Evolutionary conservation across 73 alveolate genomes (phyloP).

Genomic region (Paramecium caudatum): DNA sequence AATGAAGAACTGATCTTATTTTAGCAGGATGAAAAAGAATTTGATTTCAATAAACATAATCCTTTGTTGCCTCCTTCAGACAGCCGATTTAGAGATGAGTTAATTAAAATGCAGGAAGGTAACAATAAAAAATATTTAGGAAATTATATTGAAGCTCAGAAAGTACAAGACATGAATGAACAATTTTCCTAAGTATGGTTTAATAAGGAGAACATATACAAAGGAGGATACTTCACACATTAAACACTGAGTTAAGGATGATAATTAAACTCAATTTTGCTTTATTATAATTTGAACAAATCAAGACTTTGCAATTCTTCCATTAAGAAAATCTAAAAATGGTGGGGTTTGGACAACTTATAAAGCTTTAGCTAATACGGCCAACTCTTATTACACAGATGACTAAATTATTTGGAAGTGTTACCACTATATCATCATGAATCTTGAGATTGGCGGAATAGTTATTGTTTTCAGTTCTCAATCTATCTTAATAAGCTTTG

Average conservation of each 20-base stretch:
- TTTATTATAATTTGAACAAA: not conserved
- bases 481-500: constrained; percentile 66
- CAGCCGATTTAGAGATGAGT: constrained; percentile 23
- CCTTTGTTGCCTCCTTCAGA: constrained; percentile 58
- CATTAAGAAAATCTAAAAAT: constrained; percentile 52
- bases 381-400: constrained; percentile 64
- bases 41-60: constrained; percentile 31
- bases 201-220: not conserved
- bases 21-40: constrained; percentile 14
- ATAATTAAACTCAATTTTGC: not conserved
- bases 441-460: constrained; percentile 57
- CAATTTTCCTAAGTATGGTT: not conserved
- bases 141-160: not conserved
- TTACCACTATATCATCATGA: constrained; percentile 72
- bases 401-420: not conserved
- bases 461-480: constrained; percentile 62
- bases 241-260: too few relatives aligned
- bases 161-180: not conserved
- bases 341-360: constrained; percentile 58
- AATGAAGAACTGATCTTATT: constrained; percentile 30
- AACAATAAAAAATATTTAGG: not conserved
- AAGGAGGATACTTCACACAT: constrained; percentile 57
- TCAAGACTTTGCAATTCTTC: constrained; percentile 62
- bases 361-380: constrained; percentile 57
- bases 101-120: constrained; percentile 52